Base-by-base conservation (phyloP, 108 stramenopile genomes). In the Fragilariopsis cylindrus region DNA sequence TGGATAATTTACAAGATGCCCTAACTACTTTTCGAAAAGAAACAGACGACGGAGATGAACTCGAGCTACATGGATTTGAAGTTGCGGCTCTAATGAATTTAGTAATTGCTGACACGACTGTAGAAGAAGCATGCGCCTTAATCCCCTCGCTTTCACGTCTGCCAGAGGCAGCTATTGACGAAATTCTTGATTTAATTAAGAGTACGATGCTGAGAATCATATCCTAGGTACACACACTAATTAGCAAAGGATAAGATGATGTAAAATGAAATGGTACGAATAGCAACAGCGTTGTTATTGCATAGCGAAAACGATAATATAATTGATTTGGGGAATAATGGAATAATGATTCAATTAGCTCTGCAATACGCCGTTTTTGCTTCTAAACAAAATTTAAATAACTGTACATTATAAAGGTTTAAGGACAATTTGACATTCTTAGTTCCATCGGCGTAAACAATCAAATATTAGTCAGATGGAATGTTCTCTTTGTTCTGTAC, bases 41-140 rank as follows among this genome's bases (percentile, higher is more conserved):
- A 68, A 92, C 90, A 5, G 94, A 95, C 57, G 91, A 92, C 65
- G 91, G 89, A 3, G 85, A 89, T 75, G 93, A 91, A 66, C 79
- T 90, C 70, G 91, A 92, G 65, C 67, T 95, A 48, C 94, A 95
- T 76, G 78, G 82, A 42, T 90, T 88, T 72, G 94, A 95, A 83
- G 94, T 95, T 19, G 90, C 94, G 3, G 91, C 94, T 2, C 76
- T 95, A 48, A 95, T 95, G 94, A 95, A 95, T 81, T 74, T 95
- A 46, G 90, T 95, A 4, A 88, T 90, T 48, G 90, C 94, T 7
- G 94, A 95, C 70, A 95, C 90, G 3, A 76, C 81, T 57, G 91
- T 92, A 5, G 94, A 95, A 73, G 94, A 95, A 75, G 91, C 91
- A 1, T 74, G 82, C 48, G 85, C 91, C 7, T 80, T 95, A 71